Evolutionary conservation across 2,329 filamentous ascomycete genomes (phyloP), one percentile per base, ranked within the genome.

Genomic region (Colletotrichum sp.): DNA sequence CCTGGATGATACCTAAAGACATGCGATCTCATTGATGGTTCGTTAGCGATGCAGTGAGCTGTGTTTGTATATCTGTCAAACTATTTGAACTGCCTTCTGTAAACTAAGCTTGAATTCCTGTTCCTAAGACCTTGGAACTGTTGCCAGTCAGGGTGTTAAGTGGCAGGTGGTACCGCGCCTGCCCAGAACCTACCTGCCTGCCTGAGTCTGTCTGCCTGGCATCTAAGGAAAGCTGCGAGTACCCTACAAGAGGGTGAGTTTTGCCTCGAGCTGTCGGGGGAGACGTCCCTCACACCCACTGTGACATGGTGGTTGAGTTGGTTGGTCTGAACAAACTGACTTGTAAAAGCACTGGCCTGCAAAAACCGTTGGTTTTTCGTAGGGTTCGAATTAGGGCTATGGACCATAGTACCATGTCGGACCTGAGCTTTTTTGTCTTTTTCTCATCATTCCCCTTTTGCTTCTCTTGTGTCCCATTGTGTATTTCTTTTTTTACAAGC

Each of bases 1-100:
- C 39, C 18, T 3, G 16, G 5, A 0, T 18, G 2, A 44, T 0
- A 9, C 8, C 0, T 8, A 5, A 0, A 18, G 15, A 8, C 15
- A 8, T 16, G 15, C 5, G 34, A 9, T 18, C 1, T 39, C 2
- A 39, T 39, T 3, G 36, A 39, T 39, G 0, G 16, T 39, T 18
- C 4, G 8, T 39, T 39, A 8, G 4, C 16, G 4, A 44, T 44
- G 18, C 6, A 44, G 36, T 2, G 36, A 18, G 36, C 36, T 39
- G 16, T 18, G 16, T 36, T 7, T 36, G 6, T 4, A 36, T 15
- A 15, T 2, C 1, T 15, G 13, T 4, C 1, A 36, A 36, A 36
- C 34, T 39, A 4, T 7, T 3, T 8, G 34, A 36, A 36, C 15
- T 36, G 6, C 34, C 7, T 2, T 16, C 4, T 15, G 32, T 8